phyloP scores from a whole-genome alignment of 495 filamentous ascomycete species.

The Penicillium cinerascens region DNA sequence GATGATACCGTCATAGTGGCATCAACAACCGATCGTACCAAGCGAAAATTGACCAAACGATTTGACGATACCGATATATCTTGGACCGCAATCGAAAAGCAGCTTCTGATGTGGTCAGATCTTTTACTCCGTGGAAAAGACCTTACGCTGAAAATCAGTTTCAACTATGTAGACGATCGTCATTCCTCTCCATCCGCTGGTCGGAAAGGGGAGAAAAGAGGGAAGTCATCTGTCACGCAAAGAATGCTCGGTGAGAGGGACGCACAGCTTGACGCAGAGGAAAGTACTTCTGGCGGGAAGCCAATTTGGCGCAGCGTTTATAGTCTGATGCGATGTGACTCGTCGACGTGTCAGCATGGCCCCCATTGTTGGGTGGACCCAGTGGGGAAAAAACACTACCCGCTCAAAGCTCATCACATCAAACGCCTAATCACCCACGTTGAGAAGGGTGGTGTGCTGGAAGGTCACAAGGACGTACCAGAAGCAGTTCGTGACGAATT shows the following conservation, averaged over 20 bases:
- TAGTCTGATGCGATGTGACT: slow-evolving; percentile 21
- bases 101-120: slow-evolving; percentile 12
- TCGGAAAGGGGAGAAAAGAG: neutral
- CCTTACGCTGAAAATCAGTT: slow-evolving; percentile 13
- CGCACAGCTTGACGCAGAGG: too few species aligned
- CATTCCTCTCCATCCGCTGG: slow-evolving; percentile 1
- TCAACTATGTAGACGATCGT: slow-evolving; percentile 15
- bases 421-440: neutral
- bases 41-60: slow-evolving; percentile 16
- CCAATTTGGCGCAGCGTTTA: slow-evolving; percentile 29
- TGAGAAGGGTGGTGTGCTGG: neutral
- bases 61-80: slow-evolving; percentile 15
- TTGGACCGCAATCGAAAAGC: slow-evolving; percentile 17
- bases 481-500: neutral
- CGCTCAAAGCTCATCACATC: neutral
- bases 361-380: neutral
- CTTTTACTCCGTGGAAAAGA: slow-evolving; percentile 13
- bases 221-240: neutral
- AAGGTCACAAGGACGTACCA: neutral
- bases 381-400: slow-evolving; percentile 1
- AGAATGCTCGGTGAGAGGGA: neutral
- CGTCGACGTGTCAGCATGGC: neutral
- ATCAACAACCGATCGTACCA: slow-evolving; percentile 8
- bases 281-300: slow-evolving; percentile 11
- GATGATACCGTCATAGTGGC: slow-evolving; percentile 10